A percentile compares a stretch with the other conserved stretches of the same genome.
phyloP scores from a whole-genome alignment of 345 rosid species.

The Camelina laxa region DNA sequence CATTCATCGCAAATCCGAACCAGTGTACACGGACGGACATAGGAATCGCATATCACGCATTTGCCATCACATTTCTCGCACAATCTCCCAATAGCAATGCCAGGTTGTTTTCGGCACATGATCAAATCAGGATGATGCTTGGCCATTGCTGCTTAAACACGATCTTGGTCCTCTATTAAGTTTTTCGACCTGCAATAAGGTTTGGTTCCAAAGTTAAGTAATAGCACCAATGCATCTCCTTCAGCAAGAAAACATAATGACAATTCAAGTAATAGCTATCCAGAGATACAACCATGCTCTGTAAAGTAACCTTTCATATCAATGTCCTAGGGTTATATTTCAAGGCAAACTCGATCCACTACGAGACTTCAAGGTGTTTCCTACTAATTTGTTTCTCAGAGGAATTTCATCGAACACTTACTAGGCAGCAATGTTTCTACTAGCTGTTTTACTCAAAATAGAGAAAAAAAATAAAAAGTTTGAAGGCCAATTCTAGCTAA shows the following conservation, averaged over 20 bases:
- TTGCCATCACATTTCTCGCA: constrained; percentile 74
- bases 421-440: neutral
- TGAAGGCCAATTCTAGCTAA: neutral
- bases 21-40: constrained; percentile 69
- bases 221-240: neutral
- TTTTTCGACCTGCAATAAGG: neutral
- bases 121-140: constrained; percentile 82
- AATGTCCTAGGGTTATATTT: too few species aligned
- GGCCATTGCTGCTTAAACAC: constrained; percentile 50
- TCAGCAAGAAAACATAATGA: neutral
- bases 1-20: constrained; percentile 75
- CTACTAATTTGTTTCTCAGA: neutral
- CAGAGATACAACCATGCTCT: neutral
- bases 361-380: too few species aligned
- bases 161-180: constrained; percentile 1
- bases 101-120: constrained; percentile 78
- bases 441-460: neutral
- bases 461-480: neutral
- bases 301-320: too few species aligned
- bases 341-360: too few species aligned
- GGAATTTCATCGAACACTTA: constrained; percentile 31
- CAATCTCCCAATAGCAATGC: constrained; percentile 68
- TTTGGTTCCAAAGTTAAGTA: neutral
- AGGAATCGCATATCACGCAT: constrained; percentile 72
- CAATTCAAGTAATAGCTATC: neutral